These are phyloP conservation scores for Gracilaria caudata DNA, from an alignment of 23 red algal genomes.

Conservation along the genomic window DNA sequence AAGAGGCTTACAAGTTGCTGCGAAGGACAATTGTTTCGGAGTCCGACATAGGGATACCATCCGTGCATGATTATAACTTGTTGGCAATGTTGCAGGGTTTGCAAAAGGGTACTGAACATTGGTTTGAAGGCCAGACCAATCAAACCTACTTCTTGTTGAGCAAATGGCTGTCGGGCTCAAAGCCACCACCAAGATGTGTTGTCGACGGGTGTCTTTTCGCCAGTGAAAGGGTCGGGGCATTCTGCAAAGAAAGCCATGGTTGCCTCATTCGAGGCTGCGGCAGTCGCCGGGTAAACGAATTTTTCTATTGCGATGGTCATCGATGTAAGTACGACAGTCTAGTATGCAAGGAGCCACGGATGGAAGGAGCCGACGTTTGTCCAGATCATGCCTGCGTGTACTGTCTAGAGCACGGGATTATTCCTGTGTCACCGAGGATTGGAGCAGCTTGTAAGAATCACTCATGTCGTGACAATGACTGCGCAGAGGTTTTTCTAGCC, in stretches of 20 bases:
- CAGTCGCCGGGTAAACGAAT: neutral
- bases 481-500: neutral
- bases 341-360: neutral
- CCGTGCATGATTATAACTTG: neutral
- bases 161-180: slow-evolving; percentile 31
- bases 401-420: slow-evolving; percentile 3
- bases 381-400: slow-evolving; percentile 16
- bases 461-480: slow-evolving; percentile 5
- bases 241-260: slow-evolving; percentile 3
- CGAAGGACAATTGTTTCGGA: neutral
- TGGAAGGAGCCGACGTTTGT: slow-evolving; percentile 12
- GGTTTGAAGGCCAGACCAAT: slow-evolving; percentile 3
- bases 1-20: slow-evolving; percentile 7
- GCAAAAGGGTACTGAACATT: slow-evolving; percentile 35
- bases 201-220: slow-evolving; percentile 20
- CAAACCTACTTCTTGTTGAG: slow-evolving; percentile 26
- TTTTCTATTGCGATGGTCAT: slow-evolving; percentile 15
- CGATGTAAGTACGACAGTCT: slow-evolving; percentile 5
- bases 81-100: neutral
- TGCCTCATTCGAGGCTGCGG: neutral
- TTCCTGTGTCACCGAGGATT: slow-evolving; percentile 9
- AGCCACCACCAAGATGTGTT: slow-evolving; percentile 52
- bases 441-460: slow-evolving; percentile 34
- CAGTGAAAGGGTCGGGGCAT: slow-evolving; percentile 7
- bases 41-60: neutral